Conservation (phyloP, 1,284 basidiomycete genomes). For the Binderoboletus segoi region DNA sequence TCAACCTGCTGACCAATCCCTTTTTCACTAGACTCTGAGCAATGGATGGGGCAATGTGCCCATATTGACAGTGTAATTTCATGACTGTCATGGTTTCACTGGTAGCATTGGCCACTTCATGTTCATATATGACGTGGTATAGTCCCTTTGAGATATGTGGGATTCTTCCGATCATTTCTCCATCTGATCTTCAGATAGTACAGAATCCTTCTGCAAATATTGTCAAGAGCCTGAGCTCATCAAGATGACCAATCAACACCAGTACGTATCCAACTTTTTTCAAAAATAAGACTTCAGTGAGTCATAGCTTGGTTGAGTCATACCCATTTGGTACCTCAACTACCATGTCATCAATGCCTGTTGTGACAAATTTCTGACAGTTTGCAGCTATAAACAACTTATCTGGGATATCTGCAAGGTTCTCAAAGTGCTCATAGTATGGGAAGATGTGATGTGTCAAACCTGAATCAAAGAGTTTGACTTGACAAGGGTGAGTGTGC, state of each 20-base stretch:
- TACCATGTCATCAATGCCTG: constrained; percentile 37
- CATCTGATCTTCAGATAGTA: background rate
- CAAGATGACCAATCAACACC: background rate
- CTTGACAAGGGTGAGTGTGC: background rate
- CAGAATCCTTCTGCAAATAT: background rate
- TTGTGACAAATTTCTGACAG: constrained; percentile 35
- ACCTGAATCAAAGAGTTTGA: constrained; percentile 43
- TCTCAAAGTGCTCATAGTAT: constrained; percentile 36
- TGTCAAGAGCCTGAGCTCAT: background rate
- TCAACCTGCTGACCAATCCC: background rate
- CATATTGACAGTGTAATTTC: background rate
- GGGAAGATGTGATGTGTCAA: constrained; percentile 42
- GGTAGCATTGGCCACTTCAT: background rate
- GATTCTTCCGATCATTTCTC: background rate
- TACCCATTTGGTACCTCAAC: constrained; percentile 41
- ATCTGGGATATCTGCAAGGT: constrained; percentile 30
- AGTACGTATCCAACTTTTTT: constrained; percentile 18
- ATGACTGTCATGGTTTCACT: background rate
- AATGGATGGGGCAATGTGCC: background rate
- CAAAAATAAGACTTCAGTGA: constrained; percentile 39
- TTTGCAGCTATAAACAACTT: constrained; percentile 39
- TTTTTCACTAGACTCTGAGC: background rate
- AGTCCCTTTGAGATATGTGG: background rate
- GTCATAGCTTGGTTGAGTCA: constrained; percentile 27
- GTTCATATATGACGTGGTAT: background rate